Evolutionary conservation across 305 asterid genomes (phyloP).

Genomic region (Solanum hybrid): DNA sequence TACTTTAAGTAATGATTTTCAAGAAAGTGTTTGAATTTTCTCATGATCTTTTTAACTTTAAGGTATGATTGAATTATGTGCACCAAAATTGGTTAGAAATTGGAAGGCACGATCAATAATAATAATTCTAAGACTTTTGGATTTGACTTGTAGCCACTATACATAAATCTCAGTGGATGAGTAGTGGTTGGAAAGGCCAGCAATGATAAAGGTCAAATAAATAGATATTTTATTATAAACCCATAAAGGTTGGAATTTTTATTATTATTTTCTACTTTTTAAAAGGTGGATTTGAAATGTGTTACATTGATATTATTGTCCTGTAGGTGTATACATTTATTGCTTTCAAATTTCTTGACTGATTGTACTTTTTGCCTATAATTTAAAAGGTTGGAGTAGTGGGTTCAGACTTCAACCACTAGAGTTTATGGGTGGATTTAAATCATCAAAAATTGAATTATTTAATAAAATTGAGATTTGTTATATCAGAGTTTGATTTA

Average conservation of each 20-base stretch:
- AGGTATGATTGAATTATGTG: slow-evolving; percentile 3
- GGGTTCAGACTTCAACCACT: not conserved
- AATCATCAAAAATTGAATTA: not conserved
- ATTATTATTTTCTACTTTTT: not conserved
- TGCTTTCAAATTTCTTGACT: not conserved
- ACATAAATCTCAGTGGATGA: slow-evolving; percentile 46
- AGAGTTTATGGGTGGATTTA: not conserved
- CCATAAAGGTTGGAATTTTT: not conserved
- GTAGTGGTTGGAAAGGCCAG: slow-evolving; percentile 33
- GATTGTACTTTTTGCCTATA: not conserved
- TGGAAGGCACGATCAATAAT: slow-evolving; percentile 14
- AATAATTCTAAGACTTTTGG: slow-evolving; percentile 15
- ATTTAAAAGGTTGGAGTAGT: not conserved
- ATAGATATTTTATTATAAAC: not conserved
- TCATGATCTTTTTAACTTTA: not conserved
- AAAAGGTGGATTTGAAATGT: not conserved
- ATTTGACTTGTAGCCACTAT: slow-evolving; percentile 29
- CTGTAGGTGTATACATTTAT: not conserved
- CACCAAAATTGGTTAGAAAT: slow-evolving; percentile 26
- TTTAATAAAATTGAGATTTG: not conserved
- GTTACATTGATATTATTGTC: not conserved
- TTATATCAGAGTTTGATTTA: not conserved
- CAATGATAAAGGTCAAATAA: not conserved
- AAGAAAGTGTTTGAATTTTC: not conserved
- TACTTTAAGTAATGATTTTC: not conserved